Base-by-base conservation (phyloP, 768 basidiomycete species). In the Panus rudis region DNA sequence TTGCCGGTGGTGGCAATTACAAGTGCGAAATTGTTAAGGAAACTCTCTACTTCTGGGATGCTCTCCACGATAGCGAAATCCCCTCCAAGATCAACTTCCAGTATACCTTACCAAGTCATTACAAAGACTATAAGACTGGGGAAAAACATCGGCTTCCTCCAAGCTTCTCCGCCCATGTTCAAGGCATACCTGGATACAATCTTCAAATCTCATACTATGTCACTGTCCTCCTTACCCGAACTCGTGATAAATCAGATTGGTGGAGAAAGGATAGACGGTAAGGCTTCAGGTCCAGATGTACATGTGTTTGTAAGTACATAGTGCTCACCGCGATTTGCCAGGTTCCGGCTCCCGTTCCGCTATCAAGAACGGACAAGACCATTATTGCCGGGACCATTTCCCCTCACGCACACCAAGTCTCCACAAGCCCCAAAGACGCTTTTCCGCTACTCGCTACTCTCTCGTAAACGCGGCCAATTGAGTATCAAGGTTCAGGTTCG, bases 131-230 rank as follows among this genome's bases (percentile, higher is more conserved):
- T 0, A 16, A 11, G 4, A 43, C 42, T 13, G 49, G 45, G 6
- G 45, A 33, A 10, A 41, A 41, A 6, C 51, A 45, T 27, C 50
- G 49, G 6, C 45, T 58, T 7, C 59, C 59, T 19, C 55, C 57
- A 4, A 51, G 53, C 14, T 58, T 52, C 42, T 30, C 46, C 6
- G 51, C 45, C 24, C 50, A 51, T 23, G 43, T 58, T 12, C 40
- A 42, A 25, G 48, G 52, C 5, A 49, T 58, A 8, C 55, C 57
- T 1, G 59, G 59, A 17, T 57, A 57, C 26, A 38, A 41, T 12
- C 51, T 57, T n/a, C 30, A 49, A n/a, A 47, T 60, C 13, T 21
- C 37, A 6, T 60, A 60, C 41, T 49, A 47, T 6, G 35, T 60
- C 34, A 45, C 46, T 4, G 54, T 58, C 12, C 41, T 46, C 23